Evolutionary conservation across 1,139 yeast genomes (phyloP).

Genomic region (Yamadazyma trypodendri): DNA sequence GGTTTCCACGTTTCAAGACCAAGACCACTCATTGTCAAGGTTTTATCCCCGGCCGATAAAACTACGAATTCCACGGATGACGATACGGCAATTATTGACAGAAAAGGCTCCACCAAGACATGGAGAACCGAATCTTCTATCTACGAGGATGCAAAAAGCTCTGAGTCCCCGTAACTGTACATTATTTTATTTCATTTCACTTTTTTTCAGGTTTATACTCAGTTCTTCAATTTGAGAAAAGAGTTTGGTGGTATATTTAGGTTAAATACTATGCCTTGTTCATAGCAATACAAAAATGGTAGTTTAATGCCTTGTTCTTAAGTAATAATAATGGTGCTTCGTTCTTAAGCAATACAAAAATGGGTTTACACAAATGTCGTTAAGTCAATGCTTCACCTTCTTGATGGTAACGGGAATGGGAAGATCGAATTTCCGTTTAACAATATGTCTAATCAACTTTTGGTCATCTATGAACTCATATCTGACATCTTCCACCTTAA

Average conservation of each 20-base stretch:
- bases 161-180: background rate
- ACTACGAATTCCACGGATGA: background rate
- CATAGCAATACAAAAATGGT: conserved; percentile 1
- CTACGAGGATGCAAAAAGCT: conserved; percentile 4
- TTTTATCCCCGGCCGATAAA: background rate
- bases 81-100: background rate
- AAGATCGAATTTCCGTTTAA: conserved; percentile 47
- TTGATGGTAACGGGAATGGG: conserved; percentile 11
- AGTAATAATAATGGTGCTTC: too few relatives aligned
- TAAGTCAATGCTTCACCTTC: background rate
- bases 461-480: conserved; percentile 53
- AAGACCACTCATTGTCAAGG: conserved; percentile 31
- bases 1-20: conserved; percentile 49
- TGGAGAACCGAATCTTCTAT: background rate
- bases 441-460: conserved; percentile 54
- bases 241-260: too few relatives aligned
- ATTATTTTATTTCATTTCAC: background rate
- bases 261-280: conserved; percentile 1
- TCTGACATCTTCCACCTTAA: conserved; percentile 20
- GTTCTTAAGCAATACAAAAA: conserved; percentile 3
- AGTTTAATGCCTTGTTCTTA: too few relatives aligned
- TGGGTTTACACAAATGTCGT: background rate
- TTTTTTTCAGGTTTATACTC: background rate
- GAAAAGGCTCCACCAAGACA: conserved; percentile 6
- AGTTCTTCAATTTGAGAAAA: too few relatives aligned